Evolutionary conservation across 2,329 filamentous ascomycete genomes (phyloP).

Genomic region (Rachicladosporium sp.): DNA sequence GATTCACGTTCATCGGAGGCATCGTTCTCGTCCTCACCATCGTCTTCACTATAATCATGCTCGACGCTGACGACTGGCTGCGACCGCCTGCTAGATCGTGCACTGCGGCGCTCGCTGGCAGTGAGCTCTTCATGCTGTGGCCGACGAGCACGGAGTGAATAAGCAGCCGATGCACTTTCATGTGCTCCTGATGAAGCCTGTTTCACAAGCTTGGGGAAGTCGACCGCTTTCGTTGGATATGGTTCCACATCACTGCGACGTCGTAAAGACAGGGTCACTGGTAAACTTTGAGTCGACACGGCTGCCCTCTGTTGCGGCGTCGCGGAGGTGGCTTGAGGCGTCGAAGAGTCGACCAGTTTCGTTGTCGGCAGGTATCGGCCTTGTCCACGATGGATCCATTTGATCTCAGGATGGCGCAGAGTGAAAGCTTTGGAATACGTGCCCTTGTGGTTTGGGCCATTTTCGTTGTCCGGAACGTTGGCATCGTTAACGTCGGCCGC

Average conservation of each 20-base stretch:
- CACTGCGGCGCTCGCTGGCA: conserved; percentile 5
- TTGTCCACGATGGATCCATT: conserved; percentile 23
- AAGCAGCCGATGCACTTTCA: conserved; percentile 2
- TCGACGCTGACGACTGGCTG: conserved; percentile 2
- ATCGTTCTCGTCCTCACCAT: conserved; percentile 1
- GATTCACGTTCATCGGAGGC: conserved; percentile 3
- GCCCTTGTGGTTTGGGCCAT: conserved; percentile 18
- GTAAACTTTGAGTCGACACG: conserved; percentile 1
- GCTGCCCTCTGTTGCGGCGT: not conserved
- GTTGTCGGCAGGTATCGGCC: conserved; percentile 18
- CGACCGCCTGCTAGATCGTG: conserved; percentile 8
- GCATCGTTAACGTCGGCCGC: not conserved
- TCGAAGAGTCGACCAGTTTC: too few relatives aligned
- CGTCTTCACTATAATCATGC: conserved; percentile 5
- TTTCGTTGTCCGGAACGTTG: conserved; percentile 6
- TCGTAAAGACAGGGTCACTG: conserved; percentile 1
- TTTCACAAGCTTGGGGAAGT: not conserved
- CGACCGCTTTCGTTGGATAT: not conserved
- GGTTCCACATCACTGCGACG: conserved; percentile 2
- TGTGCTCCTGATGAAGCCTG: not conserved
- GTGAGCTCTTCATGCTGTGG: conserved; percentile 3
- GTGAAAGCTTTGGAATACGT: conserved; percentile 21
- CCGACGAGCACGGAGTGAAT: conserved; percentile 3
- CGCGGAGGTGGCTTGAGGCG: not conserved
- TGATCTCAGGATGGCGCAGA: conserved; percentile 18